These are phyloP conservation scores for Suhomyces kunorum DNA, from an alignment of 1,139 yeast species.

Conservation along the genomic window DNA sequence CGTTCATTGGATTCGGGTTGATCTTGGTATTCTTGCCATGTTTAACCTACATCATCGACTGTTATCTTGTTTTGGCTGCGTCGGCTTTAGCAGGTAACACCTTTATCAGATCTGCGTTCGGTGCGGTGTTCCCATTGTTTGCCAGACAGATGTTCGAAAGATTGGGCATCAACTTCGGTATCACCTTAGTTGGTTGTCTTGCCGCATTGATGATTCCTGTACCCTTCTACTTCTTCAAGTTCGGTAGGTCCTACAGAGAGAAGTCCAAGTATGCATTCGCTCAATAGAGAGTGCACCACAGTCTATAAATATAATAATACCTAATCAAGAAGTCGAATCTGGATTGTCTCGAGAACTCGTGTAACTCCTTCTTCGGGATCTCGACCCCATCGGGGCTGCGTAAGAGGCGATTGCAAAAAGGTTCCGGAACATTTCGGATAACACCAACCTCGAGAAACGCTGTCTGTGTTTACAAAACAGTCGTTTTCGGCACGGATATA, in stretches of 20 bases:
- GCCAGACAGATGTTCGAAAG: conserved; percentile 69
- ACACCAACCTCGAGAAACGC: background rate
- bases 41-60: conserved; percentile 77
- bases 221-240: conserved; percentile 69
- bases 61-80: conserved; percentile 78
- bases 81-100: conserved; percentile 91
- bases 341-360: background rate
- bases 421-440: too few species aligned
- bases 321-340: background rate
- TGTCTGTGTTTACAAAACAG: background rate
- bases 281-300: conserved; percentile 8
- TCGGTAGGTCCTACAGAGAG: conserved; percentile 62
- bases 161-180: conserved; percentile 83
- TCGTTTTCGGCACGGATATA: background rate
- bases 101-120: conserved; percentile 63
- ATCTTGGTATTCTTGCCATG: conserved; percentile 76
- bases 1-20: conserved; percentile 73
- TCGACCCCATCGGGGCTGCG: too few species aligned
- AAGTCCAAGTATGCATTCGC: conserved; percentile 66
- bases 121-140: conserved; percentile 52
- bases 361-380: too few species aligned
- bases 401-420: background rate
- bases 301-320: conserved; percentile 2
- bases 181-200: conserved; percentile 71
- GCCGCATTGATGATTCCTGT: conserved; percentile 66